phyloP scores from a whole-genome alignment of 1,284 basidiomycete genomes.

The Trichosporon inkin region DNA sequence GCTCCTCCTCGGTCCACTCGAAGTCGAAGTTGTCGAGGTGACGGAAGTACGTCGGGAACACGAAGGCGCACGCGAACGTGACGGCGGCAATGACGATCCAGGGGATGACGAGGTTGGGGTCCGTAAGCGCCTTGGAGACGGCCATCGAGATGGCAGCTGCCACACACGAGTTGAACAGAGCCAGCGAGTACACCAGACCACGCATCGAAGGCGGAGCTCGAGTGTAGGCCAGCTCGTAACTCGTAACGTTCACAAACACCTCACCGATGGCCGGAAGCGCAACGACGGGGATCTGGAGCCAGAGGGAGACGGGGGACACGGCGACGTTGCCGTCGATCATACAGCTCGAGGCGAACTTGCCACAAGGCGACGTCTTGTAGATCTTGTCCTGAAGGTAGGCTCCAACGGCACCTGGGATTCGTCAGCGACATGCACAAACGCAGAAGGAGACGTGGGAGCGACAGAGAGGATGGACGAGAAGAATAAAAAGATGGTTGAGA shows the following conservation, averaged over 20 bases:
- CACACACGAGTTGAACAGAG: conserved; percentile 53
- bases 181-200: conserved; percentile 48
- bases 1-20: conserved; percentile 16
- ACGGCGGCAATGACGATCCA: conserved; percentile 49
- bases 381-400: conserved; percentile 54
- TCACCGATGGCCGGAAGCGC: conserved; percentile 53
- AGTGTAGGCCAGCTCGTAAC: conserved; percentile 55
- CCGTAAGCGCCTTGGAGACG: conserved; percentile 34
- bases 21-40: conserved; percentile 40
- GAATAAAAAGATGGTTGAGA: too few species aligned
- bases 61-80: conserved; percentile 32
- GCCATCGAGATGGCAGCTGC: conserved; percentile 50
- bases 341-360: conserved; percentile 48
- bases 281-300: conserved; percentile 51
- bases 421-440: too few species aligned
- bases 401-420: too few species aligned
- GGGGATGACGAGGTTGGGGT: conserved; percentile 53
- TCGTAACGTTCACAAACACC: conserved; percentile 54
- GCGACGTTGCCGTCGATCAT: conserved; percentile 15
- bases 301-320: conserved; percentile 37
- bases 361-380: conserved; percentile 52
- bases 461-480: too few species aligned
- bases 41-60: conserved; percentile 22
- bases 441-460: too few species aligned
- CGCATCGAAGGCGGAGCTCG: conserved; percentile 51